Conservation (phyloP, 192 early-diverging fungal genomes). For the Backusella australiensis region DNA sequence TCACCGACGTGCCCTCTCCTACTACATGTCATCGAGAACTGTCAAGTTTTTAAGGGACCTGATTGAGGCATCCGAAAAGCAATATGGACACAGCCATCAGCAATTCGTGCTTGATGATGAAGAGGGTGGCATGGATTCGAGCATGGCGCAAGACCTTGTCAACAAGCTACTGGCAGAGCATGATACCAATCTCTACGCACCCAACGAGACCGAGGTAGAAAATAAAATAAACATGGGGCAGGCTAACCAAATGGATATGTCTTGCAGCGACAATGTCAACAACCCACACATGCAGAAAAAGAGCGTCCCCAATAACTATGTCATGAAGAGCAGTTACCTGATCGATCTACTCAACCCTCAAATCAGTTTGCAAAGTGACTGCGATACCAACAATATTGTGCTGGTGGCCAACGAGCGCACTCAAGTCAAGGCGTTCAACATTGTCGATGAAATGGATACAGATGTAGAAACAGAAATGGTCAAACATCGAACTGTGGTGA, state of each 20-base stretch:
- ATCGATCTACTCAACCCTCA: constrained; percentile 71
- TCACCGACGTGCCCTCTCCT: constrained; percentile 65
- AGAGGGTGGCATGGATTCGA: constrained; percentile 25
- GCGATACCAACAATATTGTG: constrained; percentile 49
- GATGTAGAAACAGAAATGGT: constrained; percentile 45
- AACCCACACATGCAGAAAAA: constrained; percentile 44
- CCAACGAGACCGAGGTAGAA: constrained; percentile 42
- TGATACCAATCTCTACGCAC: constrained; percentile 38
- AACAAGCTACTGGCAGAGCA: constrained; percentile 45
- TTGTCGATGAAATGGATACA: constrained; percentile 54
- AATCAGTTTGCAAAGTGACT: constrained; percentile 63
- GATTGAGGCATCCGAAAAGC: constrained; percentile 23
- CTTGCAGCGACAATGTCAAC: constrained; percentile 29
- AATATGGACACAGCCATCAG: neutral
- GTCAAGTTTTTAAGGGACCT: constrained; percentile 75
- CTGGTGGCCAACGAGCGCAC: constrained; percentile 56
- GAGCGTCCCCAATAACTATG: constrained; percentile 52
- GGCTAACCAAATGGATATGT: constrained; percentile 8
- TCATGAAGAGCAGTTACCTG: constrained; percentile 54
- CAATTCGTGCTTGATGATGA: constrained; percentile 3
- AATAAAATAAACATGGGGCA: neutral
- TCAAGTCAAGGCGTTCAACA: constrained; percentile 52
- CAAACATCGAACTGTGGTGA: constrained; percentile 59
- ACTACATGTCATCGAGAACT: constrained; percentile 84
- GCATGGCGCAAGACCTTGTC: constrained; percentile 45